Conservation (phyloP, 257 asterid genomes). For the Fraxinus cuspidata region DNA sequence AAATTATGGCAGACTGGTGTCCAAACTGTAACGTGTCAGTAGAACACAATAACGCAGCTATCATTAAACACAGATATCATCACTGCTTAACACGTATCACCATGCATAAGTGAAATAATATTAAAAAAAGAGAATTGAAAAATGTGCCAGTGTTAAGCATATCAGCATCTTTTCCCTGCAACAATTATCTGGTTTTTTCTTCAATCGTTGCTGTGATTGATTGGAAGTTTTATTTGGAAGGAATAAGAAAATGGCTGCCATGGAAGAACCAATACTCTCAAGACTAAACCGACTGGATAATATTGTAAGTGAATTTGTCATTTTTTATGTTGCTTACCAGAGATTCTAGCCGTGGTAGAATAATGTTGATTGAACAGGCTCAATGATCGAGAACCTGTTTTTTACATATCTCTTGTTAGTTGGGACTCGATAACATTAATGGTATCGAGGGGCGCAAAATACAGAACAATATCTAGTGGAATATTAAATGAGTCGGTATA, state of each 20-base stretch:
- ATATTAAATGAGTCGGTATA: no score
- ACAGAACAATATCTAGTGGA: no score
- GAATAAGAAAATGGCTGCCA: conserved; percentile 15
- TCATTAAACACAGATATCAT: neutral
- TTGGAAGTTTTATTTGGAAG: no score
- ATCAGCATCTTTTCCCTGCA: neutral
- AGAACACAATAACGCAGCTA: neutral
- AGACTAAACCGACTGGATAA: conserved; percentile 61
- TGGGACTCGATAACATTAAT: no score
- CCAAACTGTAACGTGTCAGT: neutral
- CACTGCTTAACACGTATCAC: neutral
- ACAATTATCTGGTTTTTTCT: no score
- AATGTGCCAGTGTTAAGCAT: neutral
- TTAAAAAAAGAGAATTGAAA: neutral
- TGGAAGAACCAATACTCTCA: conserved; percentile 62
- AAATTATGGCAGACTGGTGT: no score
- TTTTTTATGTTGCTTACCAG: neutral
- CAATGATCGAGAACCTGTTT: no score
- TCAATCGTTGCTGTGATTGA: no score
- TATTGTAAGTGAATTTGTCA: conserved; percentile 36
- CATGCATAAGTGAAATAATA: neutral
- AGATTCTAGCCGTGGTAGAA: neutral
- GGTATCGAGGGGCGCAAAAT: no score
- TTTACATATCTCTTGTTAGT: no score
- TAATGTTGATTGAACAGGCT: no score